Base-by-base conservation (phyloP, 768 basidiomycete genomes). In the Collybia mongolica region DNA sequence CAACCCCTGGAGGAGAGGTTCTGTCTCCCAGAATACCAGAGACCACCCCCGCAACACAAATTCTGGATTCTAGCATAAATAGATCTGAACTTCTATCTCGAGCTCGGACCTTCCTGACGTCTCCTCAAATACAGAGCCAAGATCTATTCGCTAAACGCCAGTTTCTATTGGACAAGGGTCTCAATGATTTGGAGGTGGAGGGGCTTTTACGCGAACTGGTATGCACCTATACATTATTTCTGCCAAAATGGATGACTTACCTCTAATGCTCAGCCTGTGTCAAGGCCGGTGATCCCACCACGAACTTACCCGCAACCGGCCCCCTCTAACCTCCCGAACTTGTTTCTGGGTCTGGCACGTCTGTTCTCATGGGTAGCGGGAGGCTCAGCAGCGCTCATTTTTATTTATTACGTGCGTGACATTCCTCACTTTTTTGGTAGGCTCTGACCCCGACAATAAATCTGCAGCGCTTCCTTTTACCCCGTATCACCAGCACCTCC, bases 111-210 rank as follows among this genome's bases (percentile, higher is more conserved):
- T 91, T 92, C 62, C 70, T 92, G 14, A 64, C 65, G 9, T 88
- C 89, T 2, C 82, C 86, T 2, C 83, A 86, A 59, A 75, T 88
- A 18, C 72, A 74, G 11, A 65, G 77, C 40, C 83, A 89, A 54
- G 82, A 86, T 57, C 35, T 64, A 0, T 48, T 62, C 1, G 75
- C 79, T 2, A 88, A 88, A 60, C 79, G 81, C 6, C 66, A 68
- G 44, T 92, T 92, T 54, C 76, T 92, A 11, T 60, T 60, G 0
- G 87, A 88, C 57, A 91, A 90, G 59, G 90, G 89, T 1, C 68
- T 92, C 22, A 72, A 70, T n/a, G 74, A 76, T 3, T 45, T 40
- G 8, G 90, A 92, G 60, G 77, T 90, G 37, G 76, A 83, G 40
- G 64, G 62, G 0, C 68, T 91, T 17, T 62, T 90, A 39, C 75